phyloP scores from a whole-genome alignment of 2,329 filamentous ascomycete species.

The Colletotrichum incanum region DNA sequence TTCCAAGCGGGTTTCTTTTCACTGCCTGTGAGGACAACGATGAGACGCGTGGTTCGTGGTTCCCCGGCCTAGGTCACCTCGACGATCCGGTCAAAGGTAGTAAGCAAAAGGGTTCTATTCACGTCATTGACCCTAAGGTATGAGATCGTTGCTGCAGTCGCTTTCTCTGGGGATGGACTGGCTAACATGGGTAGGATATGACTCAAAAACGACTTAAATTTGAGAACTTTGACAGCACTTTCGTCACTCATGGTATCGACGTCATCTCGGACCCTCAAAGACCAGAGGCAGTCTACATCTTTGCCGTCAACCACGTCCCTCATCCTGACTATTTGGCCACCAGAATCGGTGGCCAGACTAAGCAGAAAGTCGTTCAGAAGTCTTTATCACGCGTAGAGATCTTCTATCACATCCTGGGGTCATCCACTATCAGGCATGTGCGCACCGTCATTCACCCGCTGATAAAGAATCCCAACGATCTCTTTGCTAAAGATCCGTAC shows the following conservation, averaged over 20 bases:
- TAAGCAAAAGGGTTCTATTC: conserved; percentile 60
- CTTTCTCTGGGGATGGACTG: rapidly evolving
- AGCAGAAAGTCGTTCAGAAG: conserved; percentile 48
- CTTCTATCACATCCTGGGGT: conserved; percentile 55
- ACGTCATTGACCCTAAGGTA: conserved; percentile 69
- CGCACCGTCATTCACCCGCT: conserved; percentile 68
- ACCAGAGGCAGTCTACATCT: conserved; percentile 68
- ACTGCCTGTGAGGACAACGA: conserved; percentile 68
- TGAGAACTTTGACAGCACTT: conserved; percentile 66
- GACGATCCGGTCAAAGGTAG: conserved; percentile 55
- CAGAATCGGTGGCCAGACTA: conserved; percentile 51
- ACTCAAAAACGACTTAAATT: conserved; percentile 58
- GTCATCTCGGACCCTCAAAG: conserved; percentile 65
- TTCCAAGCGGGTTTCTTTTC: conserved; percentile 64
- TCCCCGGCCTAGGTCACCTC: conserved; percentile 63
- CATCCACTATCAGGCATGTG: conserved; percentile 60
- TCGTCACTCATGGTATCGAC: conserved; percentile 74
- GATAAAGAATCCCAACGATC: conserved; percentile 72
- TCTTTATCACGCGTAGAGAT: conserved; percentile 70
- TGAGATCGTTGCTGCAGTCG: not conserved
- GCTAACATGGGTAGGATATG: conserved; percentile 48
- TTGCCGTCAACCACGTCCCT: conserved; percentile 72
- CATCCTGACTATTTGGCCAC: conserved; percentile 53
- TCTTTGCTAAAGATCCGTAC: conserved; percentile 62
- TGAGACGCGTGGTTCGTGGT: conserved; percentile 64